phyloP scores from a whole-genome alignment of 768 basidiomycete genomes.

The Pleurotus ostreatus region DNA sequence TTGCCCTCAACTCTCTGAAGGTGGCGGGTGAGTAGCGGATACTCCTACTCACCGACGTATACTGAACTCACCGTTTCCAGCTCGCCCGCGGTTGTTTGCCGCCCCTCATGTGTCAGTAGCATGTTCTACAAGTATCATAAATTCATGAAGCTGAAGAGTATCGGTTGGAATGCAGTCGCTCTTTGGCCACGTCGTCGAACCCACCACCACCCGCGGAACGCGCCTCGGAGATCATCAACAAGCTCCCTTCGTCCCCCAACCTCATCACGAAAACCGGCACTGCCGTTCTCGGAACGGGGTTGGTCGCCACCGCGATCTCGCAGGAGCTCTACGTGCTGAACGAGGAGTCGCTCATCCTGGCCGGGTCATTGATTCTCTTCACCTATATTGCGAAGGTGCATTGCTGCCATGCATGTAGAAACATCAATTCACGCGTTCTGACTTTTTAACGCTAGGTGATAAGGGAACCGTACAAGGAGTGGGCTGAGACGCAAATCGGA shows the following conservation, averaged over 20 bases:
- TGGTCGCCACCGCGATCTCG: conserved; percentile 89
- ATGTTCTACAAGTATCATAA: conserved; percentile 4
- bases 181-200: conserved; percentile 56
- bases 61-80: conserved; percentile 23
- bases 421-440: conserved; percentile 6
- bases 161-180: conserved; percentile 41
- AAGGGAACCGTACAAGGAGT: conserved; percentile 85
- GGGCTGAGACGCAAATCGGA: conserved; percentile 87
- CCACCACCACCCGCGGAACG: conserved; percentile 81
- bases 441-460: conserved; percentile 46
- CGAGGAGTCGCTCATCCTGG: conserved; percentile 88
- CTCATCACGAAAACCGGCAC: conserved; percentile 95
- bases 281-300: conserved; percentile 85
- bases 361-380: conserved; percentile 81
- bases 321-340: conserved; percentile 97
- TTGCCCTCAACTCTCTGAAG: conserved; percentile 62
- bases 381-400: conserved; percentile 77
- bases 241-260: conserved; percentile 77
- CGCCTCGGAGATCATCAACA: conserved; percentile 87
- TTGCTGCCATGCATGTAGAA: conserved; percentile 3
- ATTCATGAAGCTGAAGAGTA: conserved; percentile 10
- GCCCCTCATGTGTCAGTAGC: conserved; percentile 43
- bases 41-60: background rate
- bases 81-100: conserved; percentile 51
- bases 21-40: conserved; percentile 43